These are phyloP conservation scores for Globisporangium cystogenes DNA, from an alignment of 352 stramenopile species.

Conservation along the genomic window DNA sequence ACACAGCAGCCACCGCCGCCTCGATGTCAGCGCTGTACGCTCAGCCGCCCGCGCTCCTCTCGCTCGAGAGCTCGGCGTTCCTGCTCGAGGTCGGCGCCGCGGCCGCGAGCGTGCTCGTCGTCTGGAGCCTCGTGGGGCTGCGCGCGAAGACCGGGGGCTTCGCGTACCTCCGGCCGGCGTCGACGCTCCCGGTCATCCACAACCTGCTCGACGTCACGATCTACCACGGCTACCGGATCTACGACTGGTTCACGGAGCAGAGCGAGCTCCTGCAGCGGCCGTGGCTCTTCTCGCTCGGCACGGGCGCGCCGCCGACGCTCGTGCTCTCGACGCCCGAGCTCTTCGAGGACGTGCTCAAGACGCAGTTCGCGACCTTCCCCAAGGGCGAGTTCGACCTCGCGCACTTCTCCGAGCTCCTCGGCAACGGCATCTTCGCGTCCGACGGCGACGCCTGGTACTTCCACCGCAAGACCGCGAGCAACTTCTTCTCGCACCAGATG, in stretches of 20 bases:
- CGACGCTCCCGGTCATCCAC: constrained; percentile 5
- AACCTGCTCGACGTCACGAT: constrained; percentile 14
- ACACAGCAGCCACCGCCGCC: no score
- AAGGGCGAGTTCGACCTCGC: constrained; percentile 19
- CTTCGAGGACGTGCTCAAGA: constrained; percentile 35
- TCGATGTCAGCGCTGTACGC: no score
- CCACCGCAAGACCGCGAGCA: constrained; percentile 47
- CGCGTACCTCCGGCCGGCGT: no score
- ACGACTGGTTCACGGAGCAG: constrained; percentile 25
- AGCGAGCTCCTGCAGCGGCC: constrained; percentile 17
- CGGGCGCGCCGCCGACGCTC: constrained; percentile 14
- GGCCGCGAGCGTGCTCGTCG: neutral
- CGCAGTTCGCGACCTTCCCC: constrained; percentile 30
- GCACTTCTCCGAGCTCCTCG: constrained; percentile 25
- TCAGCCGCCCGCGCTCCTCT: no score
- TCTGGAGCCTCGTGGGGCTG: neutral
- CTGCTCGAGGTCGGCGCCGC: constrained; percentile 23
- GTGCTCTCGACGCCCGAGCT: constrained; percentile 19
- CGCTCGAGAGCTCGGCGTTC: constrained; percentile 13
- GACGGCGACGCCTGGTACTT: constrained; percentile 32
- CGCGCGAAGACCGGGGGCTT: neutral
- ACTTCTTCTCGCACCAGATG: constrained; percentile 35
- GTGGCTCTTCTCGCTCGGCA: constrained; percentile 23
- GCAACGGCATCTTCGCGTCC: constrained; percentile 31
- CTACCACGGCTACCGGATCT: constrained; percentile 14